Evolutionary conservation across 2,329 filamentous ascomycete genomes (phyloP), one percentile per base, ranked within the genome.

Genomic region (Exophiala calicioides): DNA sequence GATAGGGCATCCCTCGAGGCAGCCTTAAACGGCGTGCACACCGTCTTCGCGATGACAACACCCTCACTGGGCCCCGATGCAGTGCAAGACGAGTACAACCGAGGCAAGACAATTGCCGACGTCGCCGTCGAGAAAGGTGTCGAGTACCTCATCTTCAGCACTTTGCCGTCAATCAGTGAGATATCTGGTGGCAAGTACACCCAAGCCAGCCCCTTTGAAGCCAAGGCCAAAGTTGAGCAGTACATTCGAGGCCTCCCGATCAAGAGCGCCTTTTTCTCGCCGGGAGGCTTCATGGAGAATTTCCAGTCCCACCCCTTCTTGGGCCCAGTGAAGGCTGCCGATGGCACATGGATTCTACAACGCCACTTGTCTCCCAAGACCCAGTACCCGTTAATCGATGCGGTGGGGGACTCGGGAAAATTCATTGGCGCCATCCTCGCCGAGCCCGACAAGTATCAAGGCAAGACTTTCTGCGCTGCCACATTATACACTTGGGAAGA

Each of bases 231-330:
- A 9, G 71, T 78, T 0, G 78, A 80, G 54, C 56, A 68, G n/a
- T 79, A 82, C 58, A 74, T 80, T 35, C 72, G 75, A 13, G 45
- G 57, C 0, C 63, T 75, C 3, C 71, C 70, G 0, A 62, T 83
- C 2, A 71, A 72, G 1, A 70, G 68, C 8, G 73, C 78, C 0
- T 81, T 81, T 59, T 73, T 78, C 58, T 62, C 73, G n/a, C 73
- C 77, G 0, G 79, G 69, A 0, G 68, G 68, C 39, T 84, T 80
- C 57, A 80, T 80, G 76, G 61, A 72, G 56, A 81, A 80, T 58
- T 62, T 75, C 12, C 29, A 34, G 16, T 27, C 16, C 21, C 35
- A 44, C 21, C 16, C 16, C 1, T 40, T 51, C 1, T 54, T 65
- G 49, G 42, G 46, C 2, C 62, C 63, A 7, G 36, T 47, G 10